Evolutionary conservation across 805 yeast genomes (phyloP), one percentile per base, ranked within the genome.

Genomic region (Candida ficus): DNA sequence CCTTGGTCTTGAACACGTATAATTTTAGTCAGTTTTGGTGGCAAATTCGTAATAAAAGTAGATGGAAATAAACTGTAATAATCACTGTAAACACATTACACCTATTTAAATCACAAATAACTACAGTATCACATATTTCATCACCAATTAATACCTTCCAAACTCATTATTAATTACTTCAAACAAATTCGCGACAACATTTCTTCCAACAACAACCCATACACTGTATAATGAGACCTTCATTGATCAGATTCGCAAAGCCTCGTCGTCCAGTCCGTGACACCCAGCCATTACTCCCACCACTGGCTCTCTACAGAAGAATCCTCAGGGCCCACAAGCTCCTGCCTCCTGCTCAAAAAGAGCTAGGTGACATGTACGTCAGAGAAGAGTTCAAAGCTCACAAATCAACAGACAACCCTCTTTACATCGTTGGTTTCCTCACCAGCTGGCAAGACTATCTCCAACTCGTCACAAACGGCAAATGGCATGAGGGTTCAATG

Each of bases 371-470:
- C 61, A 72, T 78, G 49, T 93, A 93, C 59, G 96, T 91, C 38
- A 84, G 80, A 57, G 76, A 81, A 27, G 99, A 93, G 64, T 93
- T 93, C 68, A 78, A 80, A 53, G 82, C 90, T 7, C 99, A 93
- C 63, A 75, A 79, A 44, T 62, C 68, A 35, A 74, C 83, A 7
- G 96, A 88, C 49, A 89, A 93, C 60, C 98, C 99, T 4, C 70
- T 88, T 19, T 95, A 91, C 56, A 88, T 93, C 26, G 89, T 93
- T 10, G 99, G 97, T 10, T 93, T 93, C 53, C 69, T 93, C 46
- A 78, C 95, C 1, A 82, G 87, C 45, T 93, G 99, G 99, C 99
- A 93, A 61, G 91, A 83, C 46, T 85, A 85, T 53, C 68, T 84
- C 45, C 65, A 70, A 11, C 64, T 67, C 58, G 73, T 85, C 19